These are phyloP conservation scores for Priceomyces fermenticarens DNA, from an alignment of 805 yeast species.

Conservation along the genomic window DNA sequence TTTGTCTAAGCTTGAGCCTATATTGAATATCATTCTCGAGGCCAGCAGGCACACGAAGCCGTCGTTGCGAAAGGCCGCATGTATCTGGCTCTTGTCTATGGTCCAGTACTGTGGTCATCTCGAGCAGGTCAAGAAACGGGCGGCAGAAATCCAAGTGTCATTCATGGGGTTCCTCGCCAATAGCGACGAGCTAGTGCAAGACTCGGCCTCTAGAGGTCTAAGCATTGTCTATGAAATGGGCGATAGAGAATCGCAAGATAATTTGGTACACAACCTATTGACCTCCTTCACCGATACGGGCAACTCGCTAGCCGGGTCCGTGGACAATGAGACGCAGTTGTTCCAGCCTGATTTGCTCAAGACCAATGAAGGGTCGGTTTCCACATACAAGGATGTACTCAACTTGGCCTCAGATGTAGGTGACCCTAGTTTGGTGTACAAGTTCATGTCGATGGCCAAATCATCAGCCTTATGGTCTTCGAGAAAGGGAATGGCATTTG, in stretches of 20 bases:
- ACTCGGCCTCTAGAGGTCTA: slow-evolving; percentile 86
- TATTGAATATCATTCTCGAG: slow-evolving; percentile 50
- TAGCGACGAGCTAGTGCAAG: slow-evolving; percentile 85
- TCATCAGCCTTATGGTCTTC: slow-evolving; percentile 90
- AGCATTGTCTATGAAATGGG: slow-evolving; percentile 80
- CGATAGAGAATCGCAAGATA: slow-evolving; percentile 61
- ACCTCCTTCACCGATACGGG: slow-evolving; percentile 74
- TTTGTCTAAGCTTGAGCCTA: slow-evolving; percentile 18
- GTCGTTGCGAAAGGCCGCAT: slow-evolving; percentile 65
- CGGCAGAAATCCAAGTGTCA: slow-evolving; percentile 64
- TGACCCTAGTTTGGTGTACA: slow-evolving; percentile 89
- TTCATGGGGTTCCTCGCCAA: slow-evolving; percentile 80
- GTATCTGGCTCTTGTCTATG: slow-evolving; percentile 82
- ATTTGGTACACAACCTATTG: slow-evolving; percentile 68
- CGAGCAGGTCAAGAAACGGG: slow-evolving; percentile 32
- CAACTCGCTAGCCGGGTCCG: slow-evolving; percentile 55
- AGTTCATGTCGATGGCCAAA: slow-evolving; percentile 89
- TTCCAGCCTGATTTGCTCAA: slow-evolving; percentile 80
- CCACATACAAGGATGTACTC: slow-evolving; percentile 88
- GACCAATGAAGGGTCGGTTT: slow-evolving; percentile 81
- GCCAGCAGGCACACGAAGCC: slow-evolving; percentile 70
- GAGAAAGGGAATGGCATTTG: slow-evolving; percentile 91
- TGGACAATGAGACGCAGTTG: slow-evolving; percentile 75
- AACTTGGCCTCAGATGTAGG: slow-evolving; percentile 92
- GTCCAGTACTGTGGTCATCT: slow-evolving; percentile 68